phyloP scores from a whole-genome alignment of 1,139 yeast species.

The Suhomyces ambrosiae region DNA sequence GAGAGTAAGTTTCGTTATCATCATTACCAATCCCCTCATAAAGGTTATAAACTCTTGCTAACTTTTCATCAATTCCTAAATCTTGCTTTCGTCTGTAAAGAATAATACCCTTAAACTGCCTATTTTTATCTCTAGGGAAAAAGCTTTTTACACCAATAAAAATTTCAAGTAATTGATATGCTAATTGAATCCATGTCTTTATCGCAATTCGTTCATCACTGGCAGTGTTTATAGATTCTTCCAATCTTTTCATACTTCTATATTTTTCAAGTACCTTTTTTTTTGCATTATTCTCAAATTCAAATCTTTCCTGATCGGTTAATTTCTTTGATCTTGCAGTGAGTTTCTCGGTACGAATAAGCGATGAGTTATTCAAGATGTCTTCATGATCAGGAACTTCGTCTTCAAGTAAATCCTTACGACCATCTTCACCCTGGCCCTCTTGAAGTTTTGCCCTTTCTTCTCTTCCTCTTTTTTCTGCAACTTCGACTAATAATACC shows the following conservation, averaged over 20 bases:
- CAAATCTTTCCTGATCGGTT: conserved; percentile 58
- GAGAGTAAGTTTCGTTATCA: conserved; percentile 35
- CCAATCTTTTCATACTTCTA: conserved; percentile 60
- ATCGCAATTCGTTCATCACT: conserved; percentile 62
- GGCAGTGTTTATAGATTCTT: conserved; percentile 47
- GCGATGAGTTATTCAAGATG: conserved; percentile 18
- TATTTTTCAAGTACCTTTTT: conserved; percentile 66
- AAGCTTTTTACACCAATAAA: conserved; percentile 77
- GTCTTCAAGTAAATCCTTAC: conserved; percentile 8
- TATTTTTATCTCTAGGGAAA: conserved; percentile 73
- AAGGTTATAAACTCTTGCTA: conserved; percentile 65
- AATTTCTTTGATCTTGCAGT: conserved; percentile 32
- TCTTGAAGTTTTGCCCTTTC: conserved; percentile 14
- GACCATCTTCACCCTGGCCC: conserved; percentile 14
- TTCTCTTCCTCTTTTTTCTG: conserved; percentile 22
- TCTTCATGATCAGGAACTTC: conserved; percentile 9
- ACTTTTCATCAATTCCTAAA: conserved; percentile 69
- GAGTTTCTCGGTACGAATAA: conserved; percentile 29
- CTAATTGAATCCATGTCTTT: conserved; percentile 81
- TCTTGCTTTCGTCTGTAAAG: conserved; percentile 61
- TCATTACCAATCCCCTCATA: conserved; percentile 55
- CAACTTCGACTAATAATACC: conserved; percentile 56
- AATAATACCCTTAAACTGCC: conserved; percentile 68
- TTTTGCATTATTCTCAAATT: conserved; percentile 60
- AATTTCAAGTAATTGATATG: conserved; percentile 78